Percentiles rank a stretch among this genome's conserved stretches.
Evolutionary conservation across 768 basidiomycete genomes (phyloP).

Genomic region (Suillus cothurnatus): DNA sequence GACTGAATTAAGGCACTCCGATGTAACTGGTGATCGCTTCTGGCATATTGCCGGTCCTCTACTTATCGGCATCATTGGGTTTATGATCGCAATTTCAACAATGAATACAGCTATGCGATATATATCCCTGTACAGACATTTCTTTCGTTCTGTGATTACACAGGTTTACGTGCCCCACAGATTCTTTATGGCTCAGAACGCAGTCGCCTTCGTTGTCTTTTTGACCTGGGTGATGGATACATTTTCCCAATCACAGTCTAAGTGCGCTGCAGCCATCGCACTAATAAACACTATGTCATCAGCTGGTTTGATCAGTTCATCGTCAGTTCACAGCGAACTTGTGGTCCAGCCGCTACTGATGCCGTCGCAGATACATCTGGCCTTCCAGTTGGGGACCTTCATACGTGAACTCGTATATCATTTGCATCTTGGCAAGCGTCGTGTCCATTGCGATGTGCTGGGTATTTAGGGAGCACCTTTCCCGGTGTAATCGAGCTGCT

Average conservation of each 20-base stretch:
- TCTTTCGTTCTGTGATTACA: not conserved
- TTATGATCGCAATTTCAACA: slow-evolving; percentile 61
- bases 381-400: slow-evolving; percentile 67
- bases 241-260: slow-evolving; percentile 79
- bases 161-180: slow-evolving; percentile 33
- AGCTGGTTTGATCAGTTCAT: slow-evolving; percentile 77
- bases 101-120: slow-evolving; percentile 65
- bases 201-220: slow-evolving; percentile 68
- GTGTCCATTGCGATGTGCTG: slow-evolving; percentile 51
- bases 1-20: slow-evolving; percentile 57
- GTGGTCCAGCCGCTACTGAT: not conserved
- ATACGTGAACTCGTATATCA: slow-evolving; percentile 68
- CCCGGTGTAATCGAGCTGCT: slow-evolving; percentile 38
- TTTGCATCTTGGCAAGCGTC: slow-evolving; percentile 64
- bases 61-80: slow-evolving; percentile 64
- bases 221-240: slow-evolving; percentile 52
- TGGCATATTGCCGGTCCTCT: slow-evolving; percentile 64
- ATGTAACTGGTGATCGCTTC: slow-evolving; percentile 68
- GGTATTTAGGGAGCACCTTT: slow-evolving; percentile 46
- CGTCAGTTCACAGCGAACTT: slow-evolving; percentile 48
- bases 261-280: slow-evolving; percentile 84
- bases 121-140: slow-evolving; percentile 52
- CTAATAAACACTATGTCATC: slow-evolving; percentile 78
- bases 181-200: slow-evolving; percentile 74
- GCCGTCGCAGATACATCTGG: slow-evolving; percentile 56